phyloP scores from a whole-genome alignment of 2,329 filamentous ascomycete genomes.

The Boeremia exigua region DNA sequence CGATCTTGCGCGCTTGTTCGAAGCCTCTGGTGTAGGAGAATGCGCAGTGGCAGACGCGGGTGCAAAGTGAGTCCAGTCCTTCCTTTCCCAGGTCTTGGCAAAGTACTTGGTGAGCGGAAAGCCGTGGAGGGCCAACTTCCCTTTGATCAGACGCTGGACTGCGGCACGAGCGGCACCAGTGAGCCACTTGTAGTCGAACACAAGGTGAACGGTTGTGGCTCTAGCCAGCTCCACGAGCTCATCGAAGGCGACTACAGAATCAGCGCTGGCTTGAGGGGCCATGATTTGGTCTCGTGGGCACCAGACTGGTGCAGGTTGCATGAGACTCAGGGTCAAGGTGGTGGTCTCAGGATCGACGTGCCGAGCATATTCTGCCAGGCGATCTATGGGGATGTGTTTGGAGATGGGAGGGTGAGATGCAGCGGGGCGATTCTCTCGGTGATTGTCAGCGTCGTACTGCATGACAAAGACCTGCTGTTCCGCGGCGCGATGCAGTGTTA shows the following conservation, averaged over 20 bases:
- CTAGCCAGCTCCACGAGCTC: neutral
- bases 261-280: neutral
- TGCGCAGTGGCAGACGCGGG: neutral
- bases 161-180: neutral
- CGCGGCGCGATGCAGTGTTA: neutral
- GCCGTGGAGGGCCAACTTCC: neutral
- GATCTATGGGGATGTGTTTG: neutral
- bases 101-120: neutral
- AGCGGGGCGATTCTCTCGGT: neutral
- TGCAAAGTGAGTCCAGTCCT: constrained; percentile 3
- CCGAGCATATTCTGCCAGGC: neutral
- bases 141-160: neutral
- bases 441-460: constrained; percentile 4
- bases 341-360: neutral
- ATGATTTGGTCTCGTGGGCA: neutral
- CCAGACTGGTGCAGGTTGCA: neutral
- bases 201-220: neutral
- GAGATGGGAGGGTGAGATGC: neutral
- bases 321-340: neutral
- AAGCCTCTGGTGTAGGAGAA: neutral
- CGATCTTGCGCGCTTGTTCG: neutral
- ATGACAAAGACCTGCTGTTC: neutral
- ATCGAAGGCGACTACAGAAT: neutral
- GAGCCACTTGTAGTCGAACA: constrained; percentile 2
- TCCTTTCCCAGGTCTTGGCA: neutral